These are phyloP conservation scores for Rhododendron vialii DNA, from an alignment of 148 eudicot genomes.

Conservation along the genomic window DNA sequence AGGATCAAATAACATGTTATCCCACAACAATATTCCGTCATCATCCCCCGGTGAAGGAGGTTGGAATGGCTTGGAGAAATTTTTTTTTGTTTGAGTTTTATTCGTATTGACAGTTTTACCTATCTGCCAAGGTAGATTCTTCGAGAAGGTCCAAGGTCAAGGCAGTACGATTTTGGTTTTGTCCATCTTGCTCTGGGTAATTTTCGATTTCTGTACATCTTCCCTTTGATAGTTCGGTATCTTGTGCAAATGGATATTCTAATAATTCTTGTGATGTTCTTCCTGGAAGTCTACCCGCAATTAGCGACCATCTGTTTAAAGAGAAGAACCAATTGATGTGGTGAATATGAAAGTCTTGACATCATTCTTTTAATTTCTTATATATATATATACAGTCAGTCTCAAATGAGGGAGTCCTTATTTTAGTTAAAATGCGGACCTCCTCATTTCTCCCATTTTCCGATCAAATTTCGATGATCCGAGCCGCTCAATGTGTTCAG, in stretches of 20 bases:
- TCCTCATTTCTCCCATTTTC: too few relatives aligned
- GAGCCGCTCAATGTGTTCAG: too few relatives aligned
- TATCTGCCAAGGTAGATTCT: not conserved
- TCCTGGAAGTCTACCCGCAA: conserved; percentile 15
- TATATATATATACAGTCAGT: too few relatives aligned
- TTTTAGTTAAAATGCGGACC: too few relatives aligned
- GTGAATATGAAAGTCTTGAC: not conserved
- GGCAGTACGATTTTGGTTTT: not conserved
- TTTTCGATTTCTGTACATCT: not conserved
- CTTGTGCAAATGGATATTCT: conserved; percentile 10
- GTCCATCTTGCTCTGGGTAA: too few relatives aligned
- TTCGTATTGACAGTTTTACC: too few relatives aligned
- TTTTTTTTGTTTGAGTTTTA: not conserved
- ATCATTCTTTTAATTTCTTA: too few relatives aligned
- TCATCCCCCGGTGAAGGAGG: too few relatives aligned
- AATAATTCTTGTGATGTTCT: conserved; percentile 9
- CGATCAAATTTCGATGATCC: not conserved
- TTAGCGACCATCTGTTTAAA: conserved; percentile 13
- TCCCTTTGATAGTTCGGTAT: not conserved
- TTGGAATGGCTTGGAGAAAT: not conserved
- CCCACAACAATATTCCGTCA: not conserved
- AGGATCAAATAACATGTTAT: not conserved
- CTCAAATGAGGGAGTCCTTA: too few relatives aligned
- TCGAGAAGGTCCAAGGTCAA: not conserved
- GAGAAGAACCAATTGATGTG: not conserved